Conservation (phyloP, 2,329 filamentous ascomycete species). For the Helminthosporium solani region DNA sequence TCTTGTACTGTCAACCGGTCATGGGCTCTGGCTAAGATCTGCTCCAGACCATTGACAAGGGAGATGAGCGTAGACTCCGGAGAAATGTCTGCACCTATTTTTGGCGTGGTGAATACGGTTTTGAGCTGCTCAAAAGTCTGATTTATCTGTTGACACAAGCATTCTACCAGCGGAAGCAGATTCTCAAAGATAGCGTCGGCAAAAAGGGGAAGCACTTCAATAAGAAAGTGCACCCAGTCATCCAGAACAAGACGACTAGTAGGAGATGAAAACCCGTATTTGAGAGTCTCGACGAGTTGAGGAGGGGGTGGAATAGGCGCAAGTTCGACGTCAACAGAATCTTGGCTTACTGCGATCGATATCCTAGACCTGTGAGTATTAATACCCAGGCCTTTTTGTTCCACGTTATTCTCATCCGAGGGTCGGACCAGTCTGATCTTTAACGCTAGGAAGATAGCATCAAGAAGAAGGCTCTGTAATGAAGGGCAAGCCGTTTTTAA, state of each 20-base stretch:
- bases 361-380: conserved; percentile 32
- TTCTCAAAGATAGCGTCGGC: conserved; percentile 84
- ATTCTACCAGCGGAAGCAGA: conserved; percentile 86
- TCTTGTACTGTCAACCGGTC: conserved; percentile 78
- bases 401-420: conserved; percentile 18
- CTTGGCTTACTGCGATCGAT: conserved; percentile 31
- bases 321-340: conserved; percentile 34
- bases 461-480: conserved; percentile 75
- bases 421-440: conserved; percentile 55
- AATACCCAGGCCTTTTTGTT: conserved; percentile 18
- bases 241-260: conserved; percentile 78
- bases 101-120: conserved; percentile 56
- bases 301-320: conserved; percentile 58
- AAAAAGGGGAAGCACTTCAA: conserved; percentile 81
- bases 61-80: conserved; percentile 76
- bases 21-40: conserved; percentile 83
- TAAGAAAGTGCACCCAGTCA: conserved; percentile 86
- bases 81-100: conserved; percentile 32
- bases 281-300: conserved; percentile 77
- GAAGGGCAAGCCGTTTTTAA: conserved; percentile 61
- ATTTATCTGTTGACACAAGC: conserved; percentile 76
- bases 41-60: conserved; percentile 90
- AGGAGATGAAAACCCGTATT: conserved; percentile 73
- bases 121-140: conserved; percentile 71
- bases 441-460: conserved; percentile 73